A percentile compares a stretch with the other conserved stretches of the same genome.
Conservation (phyloP, 164 flowering plant genomes). For the Dillenia suffruticosa region DNA sequence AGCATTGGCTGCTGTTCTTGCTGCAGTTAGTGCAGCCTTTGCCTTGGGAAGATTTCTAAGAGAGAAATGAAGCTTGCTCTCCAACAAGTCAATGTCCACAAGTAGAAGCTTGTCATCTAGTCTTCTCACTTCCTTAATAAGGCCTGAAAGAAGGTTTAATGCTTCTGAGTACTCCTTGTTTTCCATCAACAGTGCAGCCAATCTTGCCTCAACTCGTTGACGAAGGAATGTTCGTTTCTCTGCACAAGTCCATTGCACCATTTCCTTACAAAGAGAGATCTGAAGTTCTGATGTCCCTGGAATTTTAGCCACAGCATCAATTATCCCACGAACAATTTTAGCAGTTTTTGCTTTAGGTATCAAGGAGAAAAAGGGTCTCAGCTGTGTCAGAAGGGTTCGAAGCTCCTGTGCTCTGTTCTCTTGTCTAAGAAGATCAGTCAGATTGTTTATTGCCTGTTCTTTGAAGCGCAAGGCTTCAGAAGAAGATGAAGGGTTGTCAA, state of each 20-base stretch:
- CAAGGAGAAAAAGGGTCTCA: constrained; percentile 63
- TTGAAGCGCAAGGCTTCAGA: constrained; percentile 53
- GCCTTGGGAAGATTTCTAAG: constrained; percentile 63
- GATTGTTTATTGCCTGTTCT: constrained; percentile 61
- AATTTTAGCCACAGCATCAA: constrained; percentile 63
- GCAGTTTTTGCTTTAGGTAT: constrained; percentile 74
- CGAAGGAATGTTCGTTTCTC: constrained; percentile 65
- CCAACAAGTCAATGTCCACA: constrained; percentile 64
- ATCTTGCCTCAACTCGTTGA: constrained; percentile 65
- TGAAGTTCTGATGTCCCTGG: constrained; percentile 66
- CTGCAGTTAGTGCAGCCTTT: constrained; percentile 72
- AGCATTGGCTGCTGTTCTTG: constrained; percentile 71
- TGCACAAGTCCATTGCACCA: constrained; percentile 66
- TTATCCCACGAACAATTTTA: constrained; percentile 59
- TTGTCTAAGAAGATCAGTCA: constrained; percentile 57
- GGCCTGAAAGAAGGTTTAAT: constrained; percentile 40
- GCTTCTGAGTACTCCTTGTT: constrained; percentile 58
- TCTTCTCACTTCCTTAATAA: constrained; percentile 62
- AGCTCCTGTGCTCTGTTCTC: constrained; percentile 64
- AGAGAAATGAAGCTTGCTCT: constrained; percentile 67
- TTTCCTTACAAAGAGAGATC: constrained; percentile 59
- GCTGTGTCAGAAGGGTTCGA: constrained; percentile 51
- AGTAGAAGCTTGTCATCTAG: constrained; percentile 72
- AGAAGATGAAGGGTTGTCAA: constrained; percentile 57
- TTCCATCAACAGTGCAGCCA: constrained; percentile 63